Conservation (phyloP, 176 grass and related monocot genomes). For the Urochloa ruziziensis region DNA sequence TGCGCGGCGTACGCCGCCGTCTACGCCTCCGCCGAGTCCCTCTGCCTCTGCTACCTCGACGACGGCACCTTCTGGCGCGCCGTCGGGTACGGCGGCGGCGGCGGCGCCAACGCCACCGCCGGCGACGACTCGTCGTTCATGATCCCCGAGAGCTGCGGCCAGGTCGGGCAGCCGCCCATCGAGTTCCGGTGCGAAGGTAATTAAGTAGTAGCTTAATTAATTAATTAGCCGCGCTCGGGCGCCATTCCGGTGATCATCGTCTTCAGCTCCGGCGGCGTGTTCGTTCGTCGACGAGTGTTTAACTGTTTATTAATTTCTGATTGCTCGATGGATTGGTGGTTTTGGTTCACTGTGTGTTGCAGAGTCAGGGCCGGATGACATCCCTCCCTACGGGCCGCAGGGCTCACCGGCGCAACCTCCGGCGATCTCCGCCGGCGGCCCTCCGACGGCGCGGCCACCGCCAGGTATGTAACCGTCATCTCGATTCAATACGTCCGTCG, state of each 20-base stretch:
- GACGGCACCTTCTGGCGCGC: constrained; percentile 33
- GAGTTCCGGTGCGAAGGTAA: constrained; percentile 15
- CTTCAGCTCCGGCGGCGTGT: not conserved
- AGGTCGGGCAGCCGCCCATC: constrained; percentile 29
- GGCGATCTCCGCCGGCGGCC: too few species aligned
- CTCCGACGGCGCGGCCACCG: constrained; percentile 19
- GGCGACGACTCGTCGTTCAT: too few species aligned
- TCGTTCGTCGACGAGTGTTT: not conserved
- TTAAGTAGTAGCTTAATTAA: too few species aligned
- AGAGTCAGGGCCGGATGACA: constrained; percentile 3
- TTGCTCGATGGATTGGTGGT: not conserved
- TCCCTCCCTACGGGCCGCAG: constrained; percentile 30
- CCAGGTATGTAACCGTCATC: too few species aligned
- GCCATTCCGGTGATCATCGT: too few species aligned
- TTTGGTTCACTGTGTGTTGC: not conserved
- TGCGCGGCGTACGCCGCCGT: constrained; percentile 23
- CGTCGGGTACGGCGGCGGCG: too few species aligned
- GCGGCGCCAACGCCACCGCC: constrained; percentile 35
- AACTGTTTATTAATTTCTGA: not conserved
- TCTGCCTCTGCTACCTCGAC: constrained; percentile 54
- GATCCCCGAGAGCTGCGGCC: constrained; percentile 42
- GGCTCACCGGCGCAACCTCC: not conserved
- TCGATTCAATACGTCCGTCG: too few species aligned
- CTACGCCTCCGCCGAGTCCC: not conserved
- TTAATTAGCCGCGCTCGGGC: too few species aligned